Conservation (phyloP, 2,329 filamentous ascomycete genomes). For the Exserohilum turcica region DNA sequence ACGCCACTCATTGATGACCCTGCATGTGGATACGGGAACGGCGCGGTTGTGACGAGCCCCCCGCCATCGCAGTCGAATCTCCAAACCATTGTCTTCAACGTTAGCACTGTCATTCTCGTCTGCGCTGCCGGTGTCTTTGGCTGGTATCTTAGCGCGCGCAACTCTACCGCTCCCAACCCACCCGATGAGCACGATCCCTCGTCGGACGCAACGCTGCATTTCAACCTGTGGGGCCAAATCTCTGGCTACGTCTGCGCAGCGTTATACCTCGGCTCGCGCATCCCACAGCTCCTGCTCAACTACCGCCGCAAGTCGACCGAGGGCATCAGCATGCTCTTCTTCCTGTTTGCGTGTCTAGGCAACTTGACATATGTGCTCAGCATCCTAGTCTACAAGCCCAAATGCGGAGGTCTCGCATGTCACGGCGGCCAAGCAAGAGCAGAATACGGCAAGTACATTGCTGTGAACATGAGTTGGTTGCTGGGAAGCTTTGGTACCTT, state of each 20-base stretch:
- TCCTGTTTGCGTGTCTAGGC: conserved; percentile 93
- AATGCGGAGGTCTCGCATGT: conserved; percentile 63
- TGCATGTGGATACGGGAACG: conserved; percentile 29
- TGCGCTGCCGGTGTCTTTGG: conserved; percentile 81
- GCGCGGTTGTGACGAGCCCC: conserved; percentile 51
- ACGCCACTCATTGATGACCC: conserved; percentile 69
- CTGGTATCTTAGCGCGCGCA: conserved; percentile 71
- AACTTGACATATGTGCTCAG: conserved; percentile 92
- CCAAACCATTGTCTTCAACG: conserved; percentile 73
- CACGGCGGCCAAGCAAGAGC: conserved; percentile 65
- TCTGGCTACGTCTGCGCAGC: conserved; percentile 92
- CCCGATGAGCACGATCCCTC: conserved; percentile 36
- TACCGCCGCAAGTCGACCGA: conserved; percentile 91
- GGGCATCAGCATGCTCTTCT: conserved; percentile 91
- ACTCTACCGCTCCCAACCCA: conserved; percentile 40
- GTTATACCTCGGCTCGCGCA: conserved; percentile 84
- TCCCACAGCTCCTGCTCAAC: conserved; percentile 91
- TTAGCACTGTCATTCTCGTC: conserved; percentile 76
- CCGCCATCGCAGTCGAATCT: conserved; percentile 50
- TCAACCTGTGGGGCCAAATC: conserved; percentile 81
- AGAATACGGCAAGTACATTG: conserved; percentile 80
- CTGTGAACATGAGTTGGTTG: conserved; percentile 90
- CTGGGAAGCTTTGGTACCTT: conserved; percentile 87
- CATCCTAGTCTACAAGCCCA: conserved; percentile 86
- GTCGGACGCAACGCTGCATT: conserved; percentile 58